phyloP scores from a whole-genome alignment of 2,329 filamentous ascomycete genomes.

The Magnaporthales sp. region DNA sequence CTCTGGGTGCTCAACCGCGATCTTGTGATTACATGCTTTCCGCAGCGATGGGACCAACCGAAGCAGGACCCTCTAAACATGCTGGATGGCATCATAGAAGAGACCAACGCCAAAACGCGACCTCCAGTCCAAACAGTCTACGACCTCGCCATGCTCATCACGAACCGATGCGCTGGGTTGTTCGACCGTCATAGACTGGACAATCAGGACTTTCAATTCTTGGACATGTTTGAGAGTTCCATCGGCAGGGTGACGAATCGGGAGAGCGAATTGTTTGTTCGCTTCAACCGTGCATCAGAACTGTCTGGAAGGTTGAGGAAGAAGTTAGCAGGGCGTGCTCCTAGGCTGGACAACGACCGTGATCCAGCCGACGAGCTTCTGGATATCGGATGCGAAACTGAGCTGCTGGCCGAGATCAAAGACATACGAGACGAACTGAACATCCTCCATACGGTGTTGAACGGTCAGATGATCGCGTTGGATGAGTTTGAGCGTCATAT shows the following conservation, averaged over 20 bases:
- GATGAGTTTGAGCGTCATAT: slow-evolving; percentile 35
- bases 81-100: slow-evolving; percentile 53
- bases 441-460: slow-evolving; percentile 41
- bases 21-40: slow-evolving; percentile 51
- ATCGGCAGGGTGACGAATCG: slow-evolving; percentile 45
- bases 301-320: slow-evolving; percentile 44
- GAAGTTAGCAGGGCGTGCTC: slow-evolving; percentile 28
- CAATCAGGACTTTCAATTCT: slow-evolving; percentile 53
- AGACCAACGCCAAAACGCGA: slow-evolving; percentile 55
- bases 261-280: slow-evolving; percentile 49
- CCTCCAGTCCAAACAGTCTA: slow-evolving; percentile 52
- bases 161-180: slow-evolving; percentile 47
- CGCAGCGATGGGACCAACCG: slow-evolving; percentile 50
- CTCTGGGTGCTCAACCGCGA: slow-evolving; percentile 52
- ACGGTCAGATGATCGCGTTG: slow-evolving; percentile 9
- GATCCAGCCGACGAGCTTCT: slow-evolving; percentile 46
- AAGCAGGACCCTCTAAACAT: slow-evolving; percentile 55
- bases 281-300: slow-evolving; percentile 49
- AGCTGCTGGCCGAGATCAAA: slow-evolving; percentile 54
- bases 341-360: slow-evolving; percentile 8
- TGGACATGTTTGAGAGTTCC: slow-evolving; percentile 59
- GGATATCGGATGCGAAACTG: slow-evolving; percentile 52
- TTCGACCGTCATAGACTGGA: slow-evolving; percentile 51
- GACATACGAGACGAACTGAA: slow-evolving; percentile 61
- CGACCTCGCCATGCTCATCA: slow-evolving; percentile 54